A percentile compares a stretch with the other conserved stretches of the same genome.
Conservation (phyloP, 2,329 filamentous ascomycete genomes). For the Fusarium concolor region DNA sequence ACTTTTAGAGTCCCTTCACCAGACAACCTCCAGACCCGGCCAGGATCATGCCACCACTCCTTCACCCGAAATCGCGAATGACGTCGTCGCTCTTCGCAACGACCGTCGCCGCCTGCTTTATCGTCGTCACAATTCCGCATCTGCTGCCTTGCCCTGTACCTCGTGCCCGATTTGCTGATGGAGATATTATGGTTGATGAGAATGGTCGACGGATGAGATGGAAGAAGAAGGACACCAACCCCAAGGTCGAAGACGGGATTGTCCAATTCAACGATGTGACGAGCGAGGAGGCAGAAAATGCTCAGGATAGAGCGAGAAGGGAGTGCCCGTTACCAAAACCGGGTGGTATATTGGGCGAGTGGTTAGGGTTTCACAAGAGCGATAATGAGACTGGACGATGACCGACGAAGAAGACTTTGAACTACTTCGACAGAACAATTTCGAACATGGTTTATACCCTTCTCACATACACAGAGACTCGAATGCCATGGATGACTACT, state of each 20-base stretch:
- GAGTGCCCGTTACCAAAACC: constrained; percentile 97
- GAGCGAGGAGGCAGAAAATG: constrained; percentile 51
- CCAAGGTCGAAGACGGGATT: constrained; percentile 59
- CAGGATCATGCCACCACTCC: constrained; percentile 79
- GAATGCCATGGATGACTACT: not conserved
- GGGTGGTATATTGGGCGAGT: constrained; percentile 77
- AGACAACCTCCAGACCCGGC: constrained; percentile 20
- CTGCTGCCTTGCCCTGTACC: constrained; percentile 91
- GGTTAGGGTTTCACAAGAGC: constrained; percentile 74
- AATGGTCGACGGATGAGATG: constrained; percentile 59
- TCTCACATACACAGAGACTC: not conserved
- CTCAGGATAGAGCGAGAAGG: constrained; percentile 63
- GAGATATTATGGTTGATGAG: constrained; percentile 61
- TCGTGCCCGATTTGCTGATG: constrained; percentile 79
- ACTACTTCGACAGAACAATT: not conserved
- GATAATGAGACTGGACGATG: constrained; percentile 43
- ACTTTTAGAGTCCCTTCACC: constrained; percentile 40
- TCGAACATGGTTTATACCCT: not conserved
- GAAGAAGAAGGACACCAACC: constrained; percentile 52
- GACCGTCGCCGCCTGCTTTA: constrained; percentile 89
- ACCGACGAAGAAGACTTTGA: constrained; percentile 29
- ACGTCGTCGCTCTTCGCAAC: constrained; percentile 95
- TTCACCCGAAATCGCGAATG: constrained; percentile 92
- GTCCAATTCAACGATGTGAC: constrained; percentile 60
- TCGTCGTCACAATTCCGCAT: constrained; percentile 92